Evolutionary conservation across 306 rosid species (phyloP).

Genomic region (Begonia loranthoides): DNA sequence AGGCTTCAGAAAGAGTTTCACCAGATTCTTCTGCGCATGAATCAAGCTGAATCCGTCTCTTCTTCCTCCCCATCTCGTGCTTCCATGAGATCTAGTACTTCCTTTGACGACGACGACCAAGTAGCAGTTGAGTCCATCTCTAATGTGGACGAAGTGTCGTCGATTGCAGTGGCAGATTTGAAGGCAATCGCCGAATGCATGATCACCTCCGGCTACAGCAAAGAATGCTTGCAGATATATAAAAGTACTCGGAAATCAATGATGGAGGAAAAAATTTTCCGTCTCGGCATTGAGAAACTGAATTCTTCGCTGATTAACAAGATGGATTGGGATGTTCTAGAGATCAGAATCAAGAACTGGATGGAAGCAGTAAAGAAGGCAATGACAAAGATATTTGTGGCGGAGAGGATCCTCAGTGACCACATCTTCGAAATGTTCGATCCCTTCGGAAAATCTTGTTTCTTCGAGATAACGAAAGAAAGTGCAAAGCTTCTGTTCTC

Average conservation of each 20-base stretch:
- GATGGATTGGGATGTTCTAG: constrained; percentile 38
- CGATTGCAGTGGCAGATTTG: constrained; percentile 35
- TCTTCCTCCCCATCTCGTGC: constrained; percentile 29
- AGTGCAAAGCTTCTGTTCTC: constrained; percentile 43
- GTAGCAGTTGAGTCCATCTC: constrained; percentile 25
- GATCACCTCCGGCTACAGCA: constrained; percentile 60
- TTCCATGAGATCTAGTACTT: constrained; percentile 26
- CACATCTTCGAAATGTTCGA: constrained; percentile 33
- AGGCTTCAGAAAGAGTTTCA: constrained; percentile 51
- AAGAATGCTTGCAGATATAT: constrained; percentile 51
- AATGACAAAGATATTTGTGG: constrained; percentile 32
- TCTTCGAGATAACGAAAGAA: constrained; percentile 36
- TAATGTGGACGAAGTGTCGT: constrained; percentile 35
- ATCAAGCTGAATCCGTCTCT: constrained; percentile 50
- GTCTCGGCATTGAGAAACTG: constrained; percentile 34
- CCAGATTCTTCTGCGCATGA: constrained; percentile 36
- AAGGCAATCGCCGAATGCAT: constrained; percentile 57
- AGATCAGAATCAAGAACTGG: constrained; percentile 43
- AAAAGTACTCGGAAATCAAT: constrained; percentile 47
- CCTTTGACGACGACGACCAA: constrained; percentile 31
- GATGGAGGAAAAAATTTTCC: constrained; percentile 49
- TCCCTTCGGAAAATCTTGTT: constrained; percentile 47
- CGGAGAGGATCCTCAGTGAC: constrained; percentile 62
- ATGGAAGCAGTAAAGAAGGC: constrained; percentile 31
- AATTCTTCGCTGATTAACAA: constrained; percentile 34